phyloP scores from a whole-genome alignment of 495 filamentous ascomycete species.

The Alectoria sarmentosa region DNA sequence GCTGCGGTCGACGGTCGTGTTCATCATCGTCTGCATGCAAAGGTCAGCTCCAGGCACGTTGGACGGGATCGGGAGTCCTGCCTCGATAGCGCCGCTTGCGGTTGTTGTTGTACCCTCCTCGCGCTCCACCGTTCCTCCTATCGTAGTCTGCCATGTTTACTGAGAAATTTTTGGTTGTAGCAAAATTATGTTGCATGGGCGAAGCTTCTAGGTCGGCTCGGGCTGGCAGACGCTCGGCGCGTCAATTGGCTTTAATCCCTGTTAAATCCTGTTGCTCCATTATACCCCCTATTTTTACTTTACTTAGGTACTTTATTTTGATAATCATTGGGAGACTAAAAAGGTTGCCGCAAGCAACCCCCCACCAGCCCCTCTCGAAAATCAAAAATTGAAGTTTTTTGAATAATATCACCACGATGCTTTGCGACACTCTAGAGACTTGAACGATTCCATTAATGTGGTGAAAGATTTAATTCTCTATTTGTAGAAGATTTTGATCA shows the following conservation, averaged over 20 bases:
- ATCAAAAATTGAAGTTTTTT: too few relatives aligned
- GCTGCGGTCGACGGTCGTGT: conserved; percentile 61
- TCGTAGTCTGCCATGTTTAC: conserved; percentile 66
- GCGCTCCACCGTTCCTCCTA: conserved; percentile 49
- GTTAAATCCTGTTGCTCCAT: too few relatives aligned
- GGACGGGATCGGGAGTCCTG: conserved; percentile 20
- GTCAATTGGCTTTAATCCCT: neutral
- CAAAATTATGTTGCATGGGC: neutral
- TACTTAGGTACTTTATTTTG: too few relatives aligned
- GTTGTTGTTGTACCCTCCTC: conserved; percentile 52
- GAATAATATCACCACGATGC: too few relatives aligned
- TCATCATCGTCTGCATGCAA: conserved; percentile 62
- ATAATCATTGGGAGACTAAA: too few relatives aligned
- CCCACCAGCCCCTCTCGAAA: too few relatives aligned
- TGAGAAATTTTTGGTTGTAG: neutral
- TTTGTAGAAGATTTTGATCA: too few relatives aligned
- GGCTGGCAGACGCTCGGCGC: neutral
- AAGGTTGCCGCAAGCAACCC: too few relatives aligned
- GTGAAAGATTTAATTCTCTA: too few relatives aligned
- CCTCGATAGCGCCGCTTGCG: conserved; percentile 61
- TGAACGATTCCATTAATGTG: too few relatives aligned
- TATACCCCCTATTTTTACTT: too few relatives aligned
- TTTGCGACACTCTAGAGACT: too few relatives aligned
- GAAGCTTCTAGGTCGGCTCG: neutral
- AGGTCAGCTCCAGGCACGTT: conserved; percentile 14